Base-by-base conservation (phyloP, 306 rosid genomes). In the Dalbergia oliveri region DNA sequence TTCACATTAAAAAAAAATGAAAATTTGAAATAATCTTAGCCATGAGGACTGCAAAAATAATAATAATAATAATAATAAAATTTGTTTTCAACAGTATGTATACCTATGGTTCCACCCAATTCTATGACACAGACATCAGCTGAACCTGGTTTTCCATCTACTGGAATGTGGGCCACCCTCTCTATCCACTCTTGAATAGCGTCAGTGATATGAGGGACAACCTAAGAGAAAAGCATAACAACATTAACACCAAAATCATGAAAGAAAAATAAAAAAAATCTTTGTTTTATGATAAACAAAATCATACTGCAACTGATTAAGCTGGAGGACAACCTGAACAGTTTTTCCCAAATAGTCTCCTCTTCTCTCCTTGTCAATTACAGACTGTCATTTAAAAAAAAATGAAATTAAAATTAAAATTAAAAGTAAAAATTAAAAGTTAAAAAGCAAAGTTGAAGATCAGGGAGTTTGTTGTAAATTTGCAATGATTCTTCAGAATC, bases 101-200 rank as follows among this genome's bases (percentile, higher is more conserved):
- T 86, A 93, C 97, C 97, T 79, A 93, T 93, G 78, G 97, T 93
- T 85, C 97, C 97, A 81, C 97, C 97, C 89, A 93, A 85, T 81
- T 93, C 97, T 35, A 93, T 85, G 78, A 93, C 96, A 87, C 97
- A 93, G 31, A 91, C 97, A 84, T 93, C 97, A 68, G 97, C 92
- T 47, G 92, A 83, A 74, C 92, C 93, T 69, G 81, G 75, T 49
- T 89, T 88, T 76, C 96, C 97, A 69, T 93, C 97, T 11, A 93
- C 97, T 6, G 97, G 90, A 82, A 87, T 79, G 85, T 82, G 87
- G 87, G 97, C 97, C 84, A 89, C 97, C 79, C 86, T 84, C 81
- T 93, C 97, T 78, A 93, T 91, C 97, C 97, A 93, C 79, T 93
- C 96, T 83, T 93, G 97, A 83, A 93, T 86, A 49, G 94, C 96